These are phyloP conservation scores for Crithidia brevicula DNA, from an alignment of 208 protist genomes.

Conservation along the genomic window DNA sequence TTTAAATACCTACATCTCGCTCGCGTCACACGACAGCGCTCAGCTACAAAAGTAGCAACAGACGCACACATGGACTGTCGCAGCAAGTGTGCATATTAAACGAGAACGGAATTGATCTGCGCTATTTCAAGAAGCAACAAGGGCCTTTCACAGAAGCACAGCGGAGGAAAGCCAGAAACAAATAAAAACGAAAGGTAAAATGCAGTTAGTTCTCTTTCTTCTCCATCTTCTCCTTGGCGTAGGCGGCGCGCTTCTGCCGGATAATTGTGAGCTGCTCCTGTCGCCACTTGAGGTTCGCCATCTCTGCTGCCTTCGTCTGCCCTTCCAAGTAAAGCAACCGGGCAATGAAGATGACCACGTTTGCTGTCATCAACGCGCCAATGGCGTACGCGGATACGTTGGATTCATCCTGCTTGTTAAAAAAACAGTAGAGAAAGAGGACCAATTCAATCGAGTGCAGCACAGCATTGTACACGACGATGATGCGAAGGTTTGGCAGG, in stretches of 20 bases:
- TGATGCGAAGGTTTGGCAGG: conserved; percentile 41
- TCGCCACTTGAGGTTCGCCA: conserved; percentile 24
- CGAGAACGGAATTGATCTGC: too few species aligned
- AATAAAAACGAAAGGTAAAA: conserved; percentile 12
- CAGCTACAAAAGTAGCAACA: too few species aligned
- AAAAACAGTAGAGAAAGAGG: conserved; percentile 34
- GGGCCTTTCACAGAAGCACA: too few species aligned
- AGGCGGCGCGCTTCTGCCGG: conserved; percentile 39
- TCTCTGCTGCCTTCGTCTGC: conserved; percentile 4
- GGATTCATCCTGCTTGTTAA: conserved; percentile 25
- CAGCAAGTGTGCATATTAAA: too few species aligned
- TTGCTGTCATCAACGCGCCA: conserved; percentile 33
- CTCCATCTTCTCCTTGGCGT: conserved; percentile 23
- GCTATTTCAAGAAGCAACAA: too few species aligned
- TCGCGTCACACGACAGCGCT: too few species aligned
- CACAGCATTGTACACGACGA: conserved; percentile 46
- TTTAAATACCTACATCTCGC: too few species aligned
- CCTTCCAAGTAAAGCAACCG: conserved; percentile 22
- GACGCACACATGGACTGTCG: too few species aligned
- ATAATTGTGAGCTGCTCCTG: conserved; percentile 39
- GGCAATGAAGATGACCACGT: conserved; percentile 32
- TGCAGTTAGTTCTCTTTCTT: conserved; percentile 32
- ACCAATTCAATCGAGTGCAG: conserved; percentile 43
- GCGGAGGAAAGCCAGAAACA: background rate
- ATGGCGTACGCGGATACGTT: conserved; percentile 23